Evolutionary conservation across 2,329 filamentous ascomycete species (phyloP).

Genomic region (Simplicillium aogashimaense): DNA sequence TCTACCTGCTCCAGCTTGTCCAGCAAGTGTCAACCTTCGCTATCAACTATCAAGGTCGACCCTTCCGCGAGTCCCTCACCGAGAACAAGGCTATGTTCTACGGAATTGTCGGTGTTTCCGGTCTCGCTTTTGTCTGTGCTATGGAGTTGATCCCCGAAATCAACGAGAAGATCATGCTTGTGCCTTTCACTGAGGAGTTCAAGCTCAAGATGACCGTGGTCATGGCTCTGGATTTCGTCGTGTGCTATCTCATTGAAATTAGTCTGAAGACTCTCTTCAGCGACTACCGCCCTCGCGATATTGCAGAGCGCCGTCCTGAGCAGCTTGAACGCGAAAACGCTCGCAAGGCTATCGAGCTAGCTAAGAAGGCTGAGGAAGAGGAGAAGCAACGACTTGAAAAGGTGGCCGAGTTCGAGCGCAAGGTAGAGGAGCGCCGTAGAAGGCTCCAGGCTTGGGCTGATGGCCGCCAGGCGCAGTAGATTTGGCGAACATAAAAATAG

Average conservation of each 20-base stretch:
- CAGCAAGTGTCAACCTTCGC: conserved; percentile 98
- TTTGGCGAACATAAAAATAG: background rate
- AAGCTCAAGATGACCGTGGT: conserved; percentile 72
- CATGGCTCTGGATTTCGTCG: conserved; percentile 81
- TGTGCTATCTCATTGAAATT: conserved; percentile 83
- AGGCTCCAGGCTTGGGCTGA: conserved; percentile 37
- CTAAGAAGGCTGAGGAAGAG: conserved; percentile 35
- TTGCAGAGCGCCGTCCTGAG: conserved; percentile 76
- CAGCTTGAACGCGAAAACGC: conserved; percentile 69
- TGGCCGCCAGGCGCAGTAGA: conserved; percentile 15
- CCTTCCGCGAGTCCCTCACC: conserved; percentile 90
- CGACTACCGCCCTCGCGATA: conserved; percentile 89
- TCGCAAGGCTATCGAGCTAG: conserved; percentile 52
- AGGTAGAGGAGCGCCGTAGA: conserved; percentile 39
- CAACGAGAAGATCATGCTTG: conserved; percentile 85
- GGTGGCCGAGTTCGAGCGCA: conserved; percentile 49
- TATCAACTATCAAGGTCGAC: conserved; percentile 97
- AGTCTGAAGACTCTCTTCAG: conserved; percentile 77
- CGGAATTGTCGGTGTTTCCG: conserved; percentile 82
- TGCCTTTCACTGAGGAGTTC: conserved; percentile 83
- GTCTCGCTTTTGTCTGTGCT: conserved; percentile 85
- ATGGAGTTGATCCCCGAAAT: conserved; percentile 94
- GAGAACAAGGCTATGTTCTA: conserved; percentile 99
- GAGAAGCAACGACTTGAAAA: conserved; percentile 43
- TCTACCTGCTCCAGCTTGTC: conserved; percentile 95